phyloP scores from a whole-genome alignment of 305 asterid species.

The Fraxinus floribunda region DNA sequence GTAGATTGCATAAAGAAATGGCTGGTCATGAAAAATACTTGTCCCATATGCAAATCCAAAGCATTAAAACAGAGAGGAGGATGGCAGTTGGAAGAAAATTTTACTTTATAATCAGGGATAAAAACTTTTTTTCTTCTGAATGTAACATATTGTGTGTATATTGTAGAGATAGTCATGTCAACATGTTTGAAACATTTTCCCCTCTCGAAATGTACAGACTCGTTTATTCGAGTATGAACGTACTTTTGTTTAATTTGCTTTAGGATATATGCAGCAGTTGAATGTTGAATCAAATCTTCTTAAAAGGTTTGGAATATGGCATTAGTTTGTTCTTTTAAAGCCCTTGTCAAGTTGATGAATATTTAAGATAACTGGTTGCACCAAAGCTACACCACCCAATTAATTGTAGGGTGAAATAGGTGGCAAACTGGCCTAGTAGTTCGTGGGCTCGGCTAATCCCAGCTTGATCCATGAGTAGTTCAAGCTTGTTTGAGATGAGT shows the following conservation, averaged over 20 bases:
- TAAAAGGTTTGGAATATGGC: neutral
- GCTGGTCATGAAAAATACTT: conserved; percentile 54
- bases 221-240: neutral
- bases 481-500: neutral
- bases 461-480: neutral
- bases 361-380: neutral
- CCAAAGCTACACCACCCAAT: neutral
- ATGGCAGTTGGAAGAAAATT: neutral
- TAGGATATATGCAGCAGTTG: neutral
- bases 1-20: conserved; percentile 57
- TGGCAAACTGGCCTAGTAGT: neutral
- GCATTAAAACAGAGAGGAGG: conserved; percentile 37
- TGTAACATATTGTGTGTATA: neutral
- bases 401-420: neutral
- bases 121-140: neutral
- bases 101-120: neutral
- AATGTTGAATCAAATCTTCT: neutral
- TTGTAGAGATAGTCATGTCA: neutral
- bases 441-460: neutral
- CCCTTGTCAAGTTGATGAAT: neutral
- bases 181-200: neutral
- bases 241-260: neutral
- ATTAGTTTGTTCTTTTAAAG: neutral
- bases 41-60: conserved; percentile 63
- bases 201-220: neutral